Percentiles rank a stretch among this genome's conserved stretches.
These are phyloP conservation scores for Cladophialophora carrionii DNA, from an alignment of 2,329 filamentous ascomycete species.

Conservation along the genomic window DNA sequence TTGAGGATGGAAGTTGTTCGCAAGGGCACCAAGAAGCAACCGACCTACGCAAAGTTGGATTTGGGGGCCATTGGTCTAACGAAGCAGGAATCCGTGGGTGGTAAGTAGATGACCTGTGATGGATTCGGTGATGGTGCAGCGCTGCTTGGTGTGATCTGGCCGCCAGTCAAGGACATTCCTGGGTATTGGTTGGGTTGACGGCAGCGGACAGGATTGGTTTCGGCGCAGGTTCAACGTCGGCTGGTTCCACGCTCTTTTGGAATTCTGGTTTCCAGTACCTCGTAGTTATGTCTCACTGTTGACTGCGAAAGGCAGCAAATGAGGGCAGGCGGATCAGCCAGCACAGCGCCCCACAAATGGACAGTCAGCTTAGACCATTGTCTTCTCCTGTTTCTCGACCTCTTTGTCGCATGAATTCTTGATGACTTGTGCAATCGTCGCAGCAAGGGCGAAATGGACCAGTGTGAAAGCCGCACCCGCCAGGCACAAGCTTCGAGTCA, in stretches of 20 bases:
- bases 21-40: slow-evolving; percentile 14
- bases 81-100: slow-evolving; percentile 17
- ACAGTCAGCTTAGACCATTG: slow-evolving; percentile 27
- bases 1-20: slow-evolving; percentile 22
- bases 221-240: neutral
- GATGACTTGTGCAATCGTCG: slow-evolving; percentile 19
- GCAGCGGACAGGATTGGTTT: neutral
- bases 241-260: neutral
- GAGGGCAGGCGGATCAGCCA: slow-evolving; percentile 24
- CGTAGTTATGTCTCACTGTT: neutral
- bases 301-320: slow-evolving; percentile 15
- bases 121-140: neutral
- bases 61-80: slow-evolving; percentile 26
- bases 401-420: slow-evolving; percentile 25
- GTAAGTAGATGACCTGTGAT: neutral
- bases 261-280: neutral
- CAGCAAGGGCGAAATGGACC: slow-evolving; percentile 27
- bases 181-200: neutral
- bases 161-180: neutral
- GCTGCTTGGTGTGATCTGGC: neutral
- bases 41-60: slow-evolving; percentile 27
- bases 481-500: slow-evolving; percentile 22
- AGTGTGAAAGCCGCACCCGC: slow-evolving; percentile 19
- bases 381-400: slow-evolving; percentile 25
- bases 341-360: slow-evolving; percentile 25